These are phyloP conservation scores for Leishmania tarentolae DNA, from an alignment of 208 protist genomes.

Conservation along the genomic window DNA sequence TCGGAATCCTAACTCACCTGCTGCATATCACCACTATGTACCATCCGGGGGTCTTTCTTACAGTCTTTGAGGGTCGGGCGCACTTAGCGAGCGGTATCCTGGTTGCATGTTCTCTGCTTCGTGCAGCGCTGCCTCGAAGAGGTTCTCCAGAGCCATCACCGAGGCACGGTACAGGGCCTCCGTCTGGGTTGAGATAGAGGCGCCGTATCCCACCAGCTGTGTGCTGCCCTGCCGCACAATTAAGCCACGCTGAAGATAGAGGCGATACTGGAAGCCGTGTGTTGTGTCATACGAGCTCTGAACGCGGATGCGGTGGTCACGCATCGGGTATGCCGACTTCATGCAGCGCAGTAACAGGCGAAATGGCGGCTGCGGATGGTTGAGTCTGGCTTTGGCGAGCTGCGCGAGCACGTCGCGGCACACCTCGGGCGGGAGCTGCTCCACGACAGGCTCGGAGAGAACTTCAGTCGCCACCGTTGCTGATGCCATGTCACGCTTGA, in stretches of 20 bases:
- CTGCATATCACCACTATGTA: background rate
- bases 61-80: background rate
- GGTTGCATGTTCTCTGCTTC: constrained; percentile 13
- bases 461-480: constrained; percentile 59
- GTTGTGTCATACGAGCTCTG: constrained; percentile 43
- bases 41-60: background rate
- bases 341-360: constrained; percentile 38
- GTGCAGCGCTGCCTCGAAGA: constrained; percentile 30
- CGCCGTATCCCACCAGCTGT: constrained; percentile 80
- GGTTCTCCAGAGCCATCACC: constrained; percentile 51
- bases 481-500: constrained; percentile 43
- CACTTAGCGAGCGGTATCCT: constrained; percentile 15
- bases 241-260: constrained; percentile 67
- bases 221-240: constrained; percentile 51
- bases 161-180: constrained; percentile 70
- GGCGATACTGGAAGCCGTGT: constrained; percentile 62
- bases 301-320: constrained; percentile 60
- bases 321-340: constrained; percentile 35
- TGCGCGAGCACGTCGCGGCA: constrained; percentile 47
- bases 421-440: constrained; percentile 52
- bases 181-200: constrained; percentile 23
- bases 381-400: constrained; percentile 12
- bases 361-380: constrained; percentile 24
- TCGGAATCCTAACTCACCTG: background rate
- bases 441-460: constrained; percentile 57